Evolutionary conservation across 768 basidiomycete species (phyloP), one percentile per base, ranked within the genome.

Genomic region (Boletus sp.): DNA sequence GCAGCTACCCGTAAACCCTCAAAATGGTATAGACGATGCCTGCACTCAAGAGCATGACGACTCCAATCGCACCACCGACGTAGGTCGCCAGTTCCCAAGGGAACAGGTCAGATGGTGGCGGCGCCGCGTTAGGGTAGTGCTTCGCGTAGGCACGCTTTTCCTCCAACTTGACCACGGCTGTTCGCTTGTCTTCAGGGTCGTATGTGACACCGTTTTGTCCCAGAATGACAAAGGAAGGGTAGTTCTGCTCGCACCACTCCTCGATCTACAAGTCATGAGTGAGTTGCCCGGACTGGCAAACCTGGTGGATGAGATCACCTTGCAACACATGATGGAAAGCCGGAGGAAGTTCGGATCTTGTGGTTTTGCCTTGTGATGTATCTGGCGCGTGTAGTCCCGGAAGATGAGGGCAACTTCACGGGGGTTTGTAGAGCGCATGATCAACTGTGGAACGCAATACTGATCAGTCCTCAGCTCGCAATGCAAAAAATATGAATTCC

Each of bases 161-260:
- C 58, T 82, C 75, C 37, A 68, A 51, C 32, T 74, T 63, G 34
- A 80, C 70, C 29, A 88, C 75, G 4, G 69, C 69, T 2, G 83
- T 76, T 17, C 89, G 83, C 14, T 82, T 76, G 67, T 90, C 88
- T 25, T 63, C 42, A 3, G 75, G 64, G 66, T 86, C 73, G 58
- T 82, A 75, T 3, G 70, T 60, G 32, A 72, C 59, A 1, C 67
- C 63, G 4, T 57, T 46, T 27, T 59, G 45, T 10, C 59, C 60
- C 25, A 67, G 53, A 1, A 60, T 19, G 41, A 99, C 82, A 76
- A 96, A 97, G 3, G 93, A 91, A 3, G 96, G 96, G 74, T 91
- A 99, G 70, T 95, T 79, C 61, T 86, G 88, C 71, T 98, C 96
- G 53, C 77, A 84, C 96, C 96, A 98, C 72, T 86, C 83, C 63